These are phyloP conservation scores for Solanum chilense DNA, from an alignment of 257 asterid species.

Conservation along the genomic window DNA sequence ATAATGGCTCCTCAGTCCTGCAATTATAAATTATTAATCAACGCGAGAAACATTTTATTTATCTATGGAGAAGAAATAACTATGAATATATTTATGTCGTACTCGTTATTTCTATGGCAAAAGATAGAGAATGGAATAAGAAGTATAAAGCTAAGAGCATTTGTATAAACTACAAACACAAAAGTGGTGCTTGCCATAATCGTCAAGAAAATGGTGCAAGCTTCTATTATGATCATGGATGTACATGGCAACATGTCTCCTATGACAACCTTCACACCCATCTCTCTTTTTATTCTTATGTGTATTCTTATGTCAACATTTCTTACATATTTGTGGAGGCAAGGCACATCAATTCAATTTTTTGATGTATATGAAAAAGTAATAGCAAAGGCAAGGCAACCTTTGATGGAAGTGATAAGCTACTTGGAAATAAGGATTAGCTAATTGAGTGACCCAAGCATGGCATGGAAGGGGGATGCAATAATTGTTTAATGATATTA, in stretches of 20 bases:
- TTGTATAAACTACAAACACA: slow-evolving; percentile 63
- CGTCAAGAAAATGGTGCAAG: slow-evolving; percentile 39
- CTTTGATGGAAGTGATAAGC: slow-evolving; percentile 57
- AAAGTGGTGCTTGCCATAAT: slow-evolving; percentile 60
- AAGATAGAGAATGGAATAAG: slow-evolving; percentile 34
- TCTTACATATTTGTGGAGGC: background rate
- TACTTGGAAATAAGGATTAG: slow-evolving; percentile 38
- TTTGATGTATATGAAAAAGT: background rate
- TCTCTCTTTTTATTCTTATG: background rate
- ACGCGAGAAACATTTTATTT: background rate
- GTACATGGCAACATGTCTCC: slow-evolving; percentile 35
- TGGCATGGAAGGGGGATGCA: background rate
- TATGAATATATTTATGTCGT: background rate
- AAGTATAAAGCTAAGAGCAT: slow-evolving; percentile 51
- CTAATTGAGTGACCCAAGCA: slow-evolving; percentile 60
- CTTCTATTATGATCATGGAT: slow-evolving; percentile 59
- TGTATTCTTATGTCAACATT: background rate
- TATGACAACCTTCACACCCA: slow-evolving; percentile 17
- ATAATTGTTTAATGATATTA: background rate
- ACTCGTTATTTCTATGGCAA: slow-evolving; percentile 23
- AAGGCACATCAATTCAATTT: background rate
- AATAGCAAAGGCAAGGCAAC: slow-evolving; percentile 11
- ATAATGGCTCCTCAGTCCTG: slow-evolving; percentile 36
- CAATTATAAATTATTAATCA: background rate
- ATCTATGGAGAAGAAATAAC: background rate